These are phyloP conservation scores for Trichoderma erinaceum DNA, from an alignment of 495 filamentous ascomycete genomes.

Conservation along the genomic window DNA sequence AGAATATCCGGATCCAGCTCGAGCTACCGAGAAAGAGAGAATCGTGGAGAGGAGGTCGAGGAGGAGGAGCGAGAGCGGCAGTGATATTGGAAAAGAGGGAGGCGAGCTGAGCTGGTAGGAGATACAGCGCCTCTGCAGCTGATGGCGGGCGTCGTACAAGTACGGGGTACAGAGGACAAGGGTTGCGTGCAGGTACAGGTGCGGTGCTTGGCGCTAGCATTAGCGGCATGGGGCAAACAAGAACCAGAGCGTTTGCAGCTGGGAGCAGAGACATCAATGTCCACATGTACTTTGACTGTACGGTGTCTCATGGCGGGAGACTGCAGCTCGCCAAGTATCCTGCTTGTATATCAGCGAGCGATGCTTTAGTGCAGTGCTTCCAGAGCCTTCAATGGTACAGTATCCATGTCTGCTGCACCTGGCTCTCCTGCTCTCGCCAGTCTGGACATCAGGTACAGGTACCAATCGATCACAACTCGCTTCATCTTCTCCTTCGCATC, in stretches of 20 bases:
- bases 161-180: too few species aligned
- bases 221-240: neutral
- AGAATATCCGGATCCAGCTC: neutral
- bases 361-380: too few species aligned
- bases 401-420: neutral
- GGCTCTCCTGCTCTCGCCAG: neutral
- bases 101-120: neutral
- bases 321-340: too few species aligned
- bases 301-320: neutral
- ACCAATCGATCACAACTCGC: neutral
- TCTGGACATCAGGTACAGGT: neutral
- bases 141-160: neutral
- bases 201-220: neutral
- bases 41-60: neutral
- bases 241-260: neutral
- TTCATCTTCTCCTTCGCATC: neutral
- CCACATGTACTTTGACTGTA: neutral
- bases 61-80: neutral
- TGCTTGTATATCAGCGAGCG: too few species aligned
- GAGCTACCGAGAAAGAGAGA: neutral
- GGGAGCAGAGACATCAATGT: neutral
- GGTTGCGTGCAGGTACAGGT: neutral
- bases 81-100: constrained; percentile 9
- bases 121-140: neutral
- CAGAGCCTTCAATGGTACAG: too few species aligned